A percentile compares a stretch with the other conserved stretches of the same genome.
Conservation (phyloP, 2,329 filamentous ascomycete species). For the Claviceps paspali region DNA sequence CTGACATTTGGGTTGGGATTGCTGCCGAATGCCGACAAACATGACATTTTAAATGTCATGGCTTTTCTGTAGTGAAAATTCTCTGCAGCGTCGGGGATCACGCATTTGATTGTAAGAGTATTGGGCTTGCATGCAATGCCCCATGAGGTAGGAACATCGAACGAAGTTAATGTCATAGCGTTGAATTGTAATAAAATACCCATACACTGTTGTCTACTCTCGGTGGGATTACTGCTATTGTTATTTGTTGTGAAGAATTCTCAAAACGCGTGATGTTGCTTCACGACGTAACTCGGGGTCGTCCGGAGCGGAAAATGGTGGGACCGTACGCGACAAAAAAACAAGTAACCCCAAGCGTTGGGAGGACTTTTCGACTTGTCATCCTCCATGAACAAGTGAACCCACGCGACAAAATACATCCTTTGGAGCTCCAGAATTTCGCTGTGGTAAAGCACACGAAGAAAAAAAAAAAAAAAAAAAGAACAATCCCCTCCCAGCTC, state of each 20-base stretch:
- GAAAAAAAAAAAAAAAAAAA: neutral
- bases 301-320: slow-evolving; percentile 5
- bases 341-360: neutral
- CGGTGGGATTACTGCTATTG: no score
- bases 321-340: neutral
- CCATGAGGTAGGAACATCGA: neutral
- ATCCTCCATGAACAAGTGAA: neutral
- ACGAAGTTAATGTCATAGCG: neutral
- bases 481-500: no score
- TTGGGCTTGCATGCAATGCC: neutral
- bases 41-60: neutral
- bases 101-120: neutral
- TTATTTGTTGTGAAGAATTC: no score
- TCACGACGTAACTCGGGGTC: neutral
- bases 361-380: no score
- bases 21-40: neutral
- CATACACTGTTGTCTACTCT: no score
- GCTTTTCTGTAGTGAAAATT: neutral
- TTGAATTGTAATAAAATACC: neutral
- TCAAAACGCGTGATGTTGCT: neutral
- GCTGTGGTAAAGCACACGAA: neutral
- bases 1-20: no score
- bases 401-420: neutral
- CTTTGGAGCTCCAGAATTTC: no score
- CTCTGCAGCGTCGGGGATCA: neutral